Base-by-base conservation (phyloP, 352 stramenopile species). In the Phytophthora fragariae region DNA sequence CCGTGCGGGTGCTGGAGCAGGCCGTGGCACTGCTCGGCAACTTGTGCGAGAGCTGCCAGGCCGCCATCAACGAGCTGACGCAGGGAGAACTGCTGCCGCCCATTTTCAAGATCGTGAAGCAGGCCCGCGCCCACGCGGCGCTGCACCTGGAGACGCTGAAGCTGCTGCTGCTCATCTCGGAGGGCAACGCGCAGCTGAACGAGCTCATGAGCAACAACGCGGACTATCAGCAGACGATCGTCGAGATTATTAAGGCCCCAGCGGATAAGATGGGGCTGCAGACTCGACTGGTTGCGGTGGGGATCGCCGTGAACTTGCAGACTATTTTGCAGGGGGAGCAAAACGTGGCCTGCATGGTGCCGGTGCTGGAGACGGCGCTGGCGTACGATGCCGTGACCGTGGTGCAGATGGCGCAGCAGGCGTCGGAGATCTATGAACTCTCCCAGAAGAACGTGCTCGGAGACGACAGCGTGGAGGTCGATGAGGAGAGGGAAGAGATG, bases 141-240 rank as follows among this genome's bases (percentile, higher is more conserved):
- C 67, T 96, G 64, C 90, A 95, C 57, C 29, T 94, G 7, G 90
- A 96, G 83, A 89, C 89, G 62, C 73, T 95, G 35, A 93, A 93
- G 72, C 68, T 96, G 62, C 62, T 97, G 75, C 75, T 96, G 64
- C 77, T 95, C 0, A 88, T 95, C 70, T 92, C 87, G 19, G 90
- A 97, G 52, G 86, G 84, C 57, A 97, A 97, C 57, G 80, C 82
- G n/a, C 85, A 83, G 11, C 72, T 95, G 52, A 95, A 86, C 75
- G 86, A 92, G 33, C 55, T 86, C 19, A 89, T 96, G 53, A 73
- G 76, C 62, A 73, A 70, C 33, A 92, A 85, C 59, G 67, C 77
- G 9, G 64, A 72, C 52, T 95, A 95, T 75, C 88, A 94, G 56
- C 78, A 81, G 41, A 83, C 86, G 29, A 86, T 97, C 24, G 78